phyloP scores from a whole-genome alignment of 495 filamentous ascomycete species.

The Massariosphaeria phaeospora region DNA sequence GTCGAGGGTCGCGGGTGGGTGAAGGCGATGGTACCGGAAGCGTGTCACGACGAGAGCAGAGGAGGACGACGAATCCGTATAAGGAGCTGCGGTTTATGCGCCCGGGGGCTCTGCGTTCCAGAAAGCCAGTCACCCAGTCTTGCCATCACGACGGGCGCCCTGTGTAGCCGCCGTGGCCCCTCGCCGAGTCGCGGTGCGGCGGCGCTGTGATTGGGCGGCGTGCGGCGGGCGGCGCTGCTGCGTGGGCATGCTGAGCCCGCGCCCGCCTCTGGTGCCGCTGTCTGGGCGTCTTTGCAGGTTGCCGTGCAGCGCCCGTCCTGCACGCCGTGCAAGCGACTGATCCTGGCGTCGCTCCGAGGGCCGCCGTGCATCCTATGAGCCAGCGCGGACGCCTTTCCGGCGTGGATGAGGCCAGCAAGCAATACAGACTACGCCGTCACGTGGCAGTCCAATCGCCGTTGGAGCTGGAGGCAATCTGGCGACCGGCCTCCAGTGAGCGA shows the following conservation, averaged over 20 bases:
- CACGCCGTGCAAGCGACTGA: no score
- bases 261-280: no score
- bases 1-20: not conserved
- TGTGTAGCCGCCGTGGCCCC: conserved; percentile 11
- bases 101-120: not conserved
- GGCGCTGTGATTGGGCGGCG: not conserved
- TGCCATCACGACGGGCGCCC: not conserved
- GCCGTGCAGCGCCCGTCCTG: no score
- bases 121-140: not conserved
- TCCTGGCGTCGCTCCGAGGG: no score
- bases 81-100: conserved; percentile 24
- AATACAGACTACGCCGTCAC: no score
- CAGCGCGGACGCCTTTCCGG: no score
- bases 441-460: no score
- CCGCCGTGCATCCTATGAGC: no score
- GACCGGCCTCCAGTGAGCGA: no score
- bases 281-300: no score
- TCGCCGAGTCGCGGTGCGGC: not conserved
- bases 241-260: conserved; percentile 11
- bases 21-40: conserved; percentile 1
- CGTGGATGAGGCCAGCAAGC: no score
- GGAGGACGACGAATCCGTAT: conserved; percentile 21
- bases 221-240: conserved; percentile 8
- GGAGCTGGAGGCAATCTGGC: no score
- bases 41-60: conserved; percentile 20